Evolutionary conservation across 306 rosid genomes (phyloP), one percentile per base, ranked within the genome.

Genomic region (Gillenia trifoliata): DNA sequence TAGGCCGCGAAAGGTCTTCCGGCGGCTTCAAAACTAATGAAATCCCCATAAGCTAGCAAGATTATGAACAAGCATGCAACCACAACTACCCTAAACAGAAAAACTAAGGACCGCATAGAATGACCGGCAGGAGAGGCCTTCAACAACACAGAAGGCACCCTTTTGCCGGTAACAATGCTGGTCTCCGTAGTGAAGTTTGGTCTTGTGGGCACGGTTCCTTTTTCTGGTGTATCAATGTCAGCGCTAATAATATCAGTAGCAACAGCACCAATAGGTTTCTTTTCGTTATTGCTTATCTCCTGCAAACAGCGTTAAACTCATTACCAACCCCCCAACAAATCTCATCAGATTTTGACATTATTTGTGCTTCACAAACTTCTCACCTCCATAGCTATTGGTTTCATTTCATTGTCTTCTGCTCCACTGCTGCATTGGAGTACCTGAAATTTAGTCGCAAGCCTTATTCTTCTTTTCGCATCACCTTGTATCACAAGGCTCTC

Each of bases 381-480:
- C 86, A 93, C 98, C 92, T 60, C 73, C 31, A 79, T 61, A 50
- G 62, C 43, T 20, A 52, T 13, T 81, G 85, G 78, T 82, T 75
- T 89, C 50, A 77, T 79, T 67, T 83, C 83, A 54, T 25, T 16
- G 28, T 73, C 80, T 61, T 85, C 86, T 31, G 68, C 76, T 33
- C 12, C 70, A 70, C 57, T 33, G 59, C 64, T 73, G 73, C 43
- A 45, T 66, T 30, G 22, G 59, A 6, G 3, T 70, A 61, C 29
- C 72, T 20, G 75, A 60, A 76, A 52, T 56, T 45, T 72, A 11
- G 31, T 7, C 68, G 33, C 34, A 68, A 90, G 68, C 17, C 73
- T 86, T 57, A 91, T 2, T 83, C 98, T 87, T 85, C 96, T 91
- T 11, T 70, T 80, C 3, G 98, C 98, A 57, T 36, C 64, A 40